Evolutionary conservation across 1,139 yeast species (phyloP), one percentile per base, ranked within the genome.

Genomic region (Suhomyces chickasaworum): DNA sequence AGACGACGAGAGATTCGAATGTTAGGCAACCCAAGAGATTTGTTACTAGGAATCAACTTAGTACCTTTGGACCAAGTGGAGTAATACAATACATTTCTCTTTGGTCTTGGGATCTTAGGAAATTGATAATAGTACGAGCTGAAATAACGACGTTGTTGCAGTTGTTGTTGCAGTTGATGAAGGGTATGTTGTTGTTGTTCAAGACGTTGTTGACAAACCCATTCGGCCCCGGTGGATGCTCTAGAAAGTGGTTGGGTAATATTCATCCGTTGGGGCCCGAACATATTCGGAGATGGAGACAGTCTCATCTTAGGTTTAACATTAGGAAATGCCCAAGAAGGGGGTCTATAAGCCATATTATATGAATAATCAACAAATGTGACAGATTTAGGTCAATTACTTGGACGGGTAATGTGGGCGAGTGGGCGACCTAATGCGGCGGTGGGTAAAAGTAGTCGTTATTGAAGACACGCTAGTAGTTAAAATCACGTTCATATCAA

Each of bases 21-120:
- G 36, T 44, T 53, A 8, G 71, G 71, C 20, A 68, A 53, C 25
- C 58, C 54, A 39, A 63, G 51, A 27, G 53, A 53, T 39, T 55
- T 59, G 37, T 52, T 58, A 35, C 54, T 50, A 1, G 61, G 57
- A 29, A 55, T 51, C 31, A 49, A 44, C 42, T 53, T 56, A 21
- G 58, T 36, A n/a, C 59, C 58, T 34, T 49, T 51, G 32, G 56
- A 56, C 80, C 74, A 74, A 31, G 64, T 68, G 36, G 80, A 75
- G 64, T 81, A 81, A 60, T 81, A 81, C 43, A 80, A 68, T 4
- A 77, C 76, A 48, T 77, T 80, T 50, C 87, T 65, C 61, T 80
- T 81, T 6, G 89, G 87, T 51, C 87, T 70, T 2, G 89, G 87
- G 44, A 83, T 80, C 50, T 73, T 71, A 1, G 88, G 86, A 56